Base-by-base conservation (phyloP, 1,139 yeast genomes). In the Barnettozyma hawaiiensis region DNA sequence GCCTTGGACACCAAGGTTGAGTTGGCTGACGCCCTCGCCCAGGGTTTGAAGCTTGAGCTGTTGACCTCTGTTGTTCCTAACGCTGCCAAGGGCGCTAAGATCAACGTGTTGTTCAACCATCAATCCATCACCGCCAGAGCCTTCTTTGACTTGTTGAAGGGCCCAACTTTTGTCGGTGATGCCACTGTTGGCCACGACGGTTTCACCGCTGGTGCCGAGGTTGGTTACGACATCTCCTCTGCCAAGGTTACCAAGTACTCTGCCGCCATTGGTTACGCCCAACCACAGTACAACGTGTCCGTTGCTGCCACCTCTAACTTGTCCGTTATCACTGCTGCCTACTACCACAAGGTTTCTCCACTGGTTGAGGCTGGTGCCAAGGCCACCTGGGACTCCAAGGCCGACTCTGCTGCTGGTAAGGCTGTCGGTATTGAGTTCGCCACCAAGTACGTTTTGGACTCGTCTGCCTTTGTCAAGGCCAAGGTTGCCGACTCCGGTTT, bases 401-500 rank as follows among this genome's bases (percentile, higher is more conserved):
- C 85, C 52, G 72, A 71, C 61, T 79, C 87, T 56, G 61, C 74
- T 45, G 64, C 72, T 49, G 66, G 73, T 51, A 76, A 76, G 65
- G 78, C 78, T 50, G 85, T 81, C 59, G 76, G 76, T 47, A 81
- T 94, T 62, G 98, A 94, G 76, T 86, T 90, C 58, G 98, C 97
- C 60, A 81, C 97, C 69, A 90, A 87, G 80, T 92, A 92, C 79
- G 73, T 76, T 58, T 80, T 92, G 64, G 97, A 92, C 73, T 69
- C 76, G 48, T 66, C 94, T 54, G 81, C 97, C 54, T 89, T 85
- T 63, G 85, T 89, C 67, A 90, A 90, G 83, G 97, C 95, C 59
- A 92, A 90, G 81, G 79, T 94, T 62, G 92, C 96, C 65, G 96
- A 92, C 72, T 83, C 94, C 55, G 98, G 98, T 73, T 75, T 89